Base-by-base conservation (phyloP, 2,329 filamentous ascomycete species). In the Paramyrothecium sp. region DNA sequence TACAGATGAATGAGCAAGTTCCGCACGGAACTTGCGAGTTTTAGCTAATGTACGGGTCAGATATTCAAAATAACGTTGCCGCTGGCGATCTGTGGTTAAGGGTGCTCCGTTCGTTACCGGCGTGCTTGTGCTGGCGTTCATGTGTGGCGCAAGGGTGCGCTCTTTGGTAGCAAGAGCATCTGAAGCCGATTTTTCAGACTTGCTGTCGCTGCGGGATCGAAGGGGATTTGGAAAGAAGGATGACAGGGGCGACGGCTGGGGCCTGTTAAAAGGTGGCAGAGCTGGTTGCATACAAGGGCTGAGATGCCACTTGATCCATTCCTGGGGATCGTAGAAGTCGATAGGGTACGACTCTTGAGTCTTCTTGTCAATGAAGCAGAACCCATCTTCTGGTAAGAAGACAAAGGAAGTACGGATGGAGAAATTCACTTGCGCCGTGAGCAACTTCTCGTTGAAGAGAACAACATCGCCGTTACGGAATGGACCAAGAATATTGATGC, bases 351-450 rank as follows among this genome's bases (percentile, higher is more conserved):
- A 83, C 67, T 96, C 88, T 59, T 89, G 88, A 0, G 92, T 95
- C 48, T 87, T 73, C 65, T 89, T 91, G 75, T 97, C 89, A 66
- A 97, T 81, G 71, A 97, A 98, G 73, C 92, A 96, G 67, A 86
- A 87, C 0, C 92, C 92, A 64, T 95, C 89, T 57, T 97, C 89
- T 0, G 94, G 94, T 1, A 98, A 81, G 10, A 97, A 86, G 12
- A 88, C 86, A 67, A 91, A 97, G 47, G 88, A 93, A 0, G 92
- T 96, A 8, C 94, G 85, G 53, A 98, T 87, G 0, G 90, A 92
- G 67, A 98, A 97, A 73, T 96, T 96, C 64, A 97, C 93, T 68
- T 95, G 91, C 0, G 94, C 92, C 1, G 92, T 97, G 17, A 98
- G 81, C 0, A 97, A 89, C 62, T 91, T 91, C 60, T 92, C 92